phyloP scores from a whole-genome alignment of 2,329 filamentous ascomycete species.

The Lasiodiplodia theobromae region DNA sequence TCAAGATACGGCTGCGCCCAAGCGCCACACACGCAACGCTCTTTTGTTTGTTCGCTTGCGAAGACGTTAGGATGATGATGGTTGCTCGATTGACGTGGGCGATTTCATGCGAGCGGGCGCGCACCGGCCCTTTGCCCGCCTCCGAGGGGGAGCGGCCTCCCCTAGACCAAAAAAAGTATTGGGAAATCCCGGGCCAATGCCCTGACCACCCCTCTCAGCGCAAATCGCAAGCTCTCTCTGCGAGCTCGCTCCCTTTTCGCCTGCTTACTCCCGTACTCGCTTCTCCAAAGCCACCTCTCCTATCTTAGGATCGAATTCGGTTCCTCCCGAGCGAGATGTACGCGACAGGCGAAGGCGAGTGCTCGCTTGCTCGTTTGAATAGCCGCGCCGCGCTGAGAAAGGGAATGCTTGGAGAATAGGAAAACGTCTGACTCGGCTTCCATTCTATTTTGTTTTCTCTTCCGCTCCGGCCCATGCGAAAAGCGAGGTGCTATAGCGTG shows the following conservation, averaged over 20 bases:
- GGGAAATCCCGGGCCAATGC: conserved; percentile 11
- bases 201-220: background rate
- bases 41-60: background rate
- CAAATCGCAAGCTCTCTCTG: background rate
- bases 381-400: background rate
- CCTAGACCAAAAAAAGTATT: background rate
- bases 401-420: background rate
- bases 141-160: background rate
- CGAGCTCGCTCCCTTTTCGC: background rate
- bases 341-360: conserved; percentile 10
- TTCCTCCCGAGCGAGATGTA: conserved; percentile 11
- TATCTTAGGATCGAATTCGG: conserved; percentile 5
- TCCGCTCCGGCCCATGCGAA: background rate
- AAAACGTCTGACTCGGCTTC: background rate
- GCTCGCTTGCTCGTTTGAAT: background rate
- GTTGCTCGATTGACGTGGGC: background rate
- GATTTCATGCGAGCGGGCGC: conserved; percentile 3
- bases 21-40: background rate
- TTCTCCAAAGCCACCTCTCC: background rate
- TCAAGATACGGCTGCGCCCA: background rate
- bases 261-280: background rate
- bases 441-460: background rate
- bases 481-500: conserved; percentile 5
- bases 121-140: background rate
- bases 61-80: background rate